Evolutionary conservation across 352 stramenopile genomes (phyloP).

Genomic region (Phytophthora cactorum): DNA sequence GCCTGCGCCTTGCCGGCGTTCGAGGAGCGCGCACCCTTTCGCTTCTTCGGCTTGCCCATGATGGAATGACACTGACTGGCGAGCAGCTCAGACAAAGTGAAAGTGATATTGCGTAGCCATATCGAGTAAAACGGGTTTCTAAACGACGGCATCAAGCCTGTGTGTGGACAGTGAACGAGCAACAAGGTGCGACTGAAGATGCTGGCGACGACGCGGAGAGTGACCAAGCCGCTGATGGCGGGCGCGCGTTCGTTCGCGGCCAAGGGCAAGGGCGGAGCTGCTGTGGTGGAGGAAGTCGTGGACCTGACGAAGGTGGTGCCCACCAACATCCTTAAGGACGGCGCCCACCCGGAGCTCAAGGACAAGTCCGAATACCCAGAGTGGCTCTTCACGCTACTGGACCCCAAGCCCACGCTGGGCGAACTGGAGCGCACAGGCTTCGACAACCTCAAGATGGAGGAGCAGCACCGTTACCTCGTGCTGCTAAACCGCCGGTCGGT

Average conservation of each 20-base stretch:
- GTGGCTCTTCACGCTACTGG: slow-evolving; percentile 86
- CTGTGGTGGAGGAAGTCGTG: slow-evolving; percentile 72
- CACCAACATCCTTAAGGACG: slow-evolving; percentile 89
- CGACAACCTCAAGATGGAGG: slow-evolving; percentile 76
- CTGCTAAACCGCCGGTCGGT: slow-evolving; percentile 75
- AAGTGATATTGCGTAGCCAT: slow-evolving; percentile 12
- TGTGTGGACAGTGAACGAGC: slow-evolving; percentile 26
- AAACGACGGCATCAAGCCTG: neutral
- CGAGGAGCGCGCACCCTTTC: slow-evolving; percentile 61
- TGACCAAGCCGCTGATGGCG: slow-evolving; percentile 39
- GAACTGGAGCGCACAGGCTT: slow-evolving; percentile 84
- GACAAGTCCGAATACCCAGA: slow-evolving; percentile 80
- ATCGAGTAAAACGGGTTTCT: slow-evolving; percentile 8
- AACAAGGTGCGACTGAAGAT: slow-evolving; percentile 19
- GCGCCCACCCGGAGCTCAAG: slow-evolving; percentile 82
- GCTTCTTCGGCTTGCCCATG: slow-evolving; percentile 66
- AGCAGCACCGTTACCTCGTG: slow-evolving; percentile 81
- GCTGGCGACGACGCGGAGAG: slow-evolving; percentile 51
- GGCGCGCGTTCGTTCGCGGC: slow-evolving; percentile 65
- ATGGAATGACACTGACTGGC: slow-evolving; percentile 4
- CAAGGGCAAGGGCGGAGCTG: slow-evolving; percentile 61
- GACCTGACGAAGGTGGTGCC: slow-evolving; percentile 80
- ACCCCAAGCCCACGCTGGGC: slow-evolving; percentile 73
- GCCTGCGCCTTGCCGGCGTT: slow-evolving; percentile 56
- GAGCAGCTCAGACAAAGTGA: slow-evolving; percentile 2